These are phyloP conservation scores for Sclerotinia subarctica DNA, from an alignment of 2,329 filamentous ascomycete genomes.

Conservation along the genomic window DNA sequence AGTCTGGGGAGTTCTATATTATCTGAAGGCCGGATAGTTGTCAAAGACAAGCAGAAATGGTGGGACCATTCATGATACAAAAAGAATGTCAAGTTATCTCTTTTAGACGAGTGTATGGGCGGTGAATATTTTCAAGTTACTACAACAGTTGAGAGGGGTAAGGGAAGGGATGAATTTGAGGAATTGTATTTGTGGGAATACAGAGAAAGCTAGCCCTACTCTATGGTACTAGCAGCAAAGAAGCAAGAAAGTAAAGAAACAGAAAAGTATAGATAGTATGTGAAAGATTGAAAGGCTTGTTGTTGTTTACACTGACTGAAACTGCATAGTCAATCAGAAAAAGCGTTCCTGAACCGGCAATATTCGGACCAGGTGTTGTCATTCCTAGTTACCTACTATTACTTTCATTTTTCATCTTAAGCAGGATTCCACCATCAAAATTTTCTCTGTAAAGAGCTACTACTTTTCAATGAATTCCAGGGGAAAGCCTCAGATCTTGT, in stretches of 20 bases:
- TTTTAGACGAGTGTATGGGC: background rate
- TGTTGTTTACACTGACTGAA: conserved; percentile 1
- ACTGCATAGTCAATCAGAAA: background rate
- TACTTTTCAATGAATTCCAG: background rate
- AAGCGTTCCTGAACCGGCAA: background rate
- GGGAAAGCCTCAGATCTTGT: background rate
- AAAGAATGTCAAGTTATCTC: background rate
- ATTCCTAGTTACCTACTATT: conserved; percentile 5
- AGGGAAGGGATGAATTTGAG: background rate
- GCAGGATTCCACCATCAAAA: background rate
- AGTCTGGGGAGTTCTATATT: background rate
- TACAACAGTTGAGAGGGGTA: background rate
- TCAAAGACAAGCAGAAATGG: background rate
- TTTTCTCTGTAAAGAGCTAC: background rate
- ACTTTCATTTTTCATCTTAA: background rate
- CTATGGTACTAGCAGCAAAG: background rate
- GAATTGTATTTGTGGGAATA: background rate
- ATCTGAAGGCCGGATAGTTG: background rate
- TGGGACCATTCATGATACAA: background rate
- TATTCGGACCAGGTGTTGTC: background rate
- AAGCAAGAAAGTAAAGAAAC: background rate
- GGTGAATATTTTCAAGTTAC: conserved; percentile 4
- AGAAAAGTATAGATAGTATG: background rate
- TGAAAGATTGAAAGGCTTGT: background rate
- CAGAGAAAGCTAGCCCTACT: background rate